These are phyloP conservation scores for Colletotrichum zoysiae DNA, from an alignment of 2,329 filamentous ascomycete species.

Conservation along the genomic window DNA sequence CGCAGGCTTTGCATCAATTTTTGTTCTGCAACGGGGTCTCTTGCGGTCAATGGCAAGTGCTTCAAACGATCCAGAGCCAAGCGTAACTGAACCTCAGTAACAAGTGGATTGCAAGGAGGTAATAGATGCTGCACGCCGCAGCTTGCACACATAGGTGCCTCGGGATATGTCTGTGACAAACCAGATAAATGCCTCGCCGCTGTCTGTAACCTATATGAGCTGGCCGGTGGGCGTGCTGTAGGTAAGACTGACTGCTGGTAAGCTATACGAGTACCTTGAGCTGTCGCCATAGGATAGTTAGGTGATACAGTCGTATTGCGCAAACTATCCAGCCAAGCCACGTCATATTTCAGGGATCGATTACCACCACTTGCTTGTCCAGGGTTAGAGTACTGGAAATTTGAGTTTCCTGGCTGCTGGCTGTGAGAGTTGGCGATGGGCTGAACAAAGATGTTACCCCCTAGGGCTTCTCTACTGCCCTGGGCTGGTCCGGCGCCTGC, in stretches of 20 bases:
- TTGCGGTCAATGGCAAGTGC: constrained; percentile 20
- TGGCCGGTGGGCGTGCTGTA: neutral
- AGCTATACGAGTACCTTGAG: neutral
- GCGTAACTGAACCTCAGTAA: constrained; percentile 35
- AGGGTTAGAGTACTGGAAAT: neutral
- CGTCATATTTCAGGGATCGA: constrained; percentile 16
- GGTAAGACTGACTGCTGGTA: neutral
- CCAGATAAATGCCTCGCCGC: constrained; percentile 8
- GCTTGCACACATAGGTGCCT: constrained; percentile 20
- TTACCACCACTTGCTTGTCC: neutral
- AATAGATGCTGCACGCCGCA: constrained; percentile 32
- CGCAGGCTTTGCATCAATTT: constrained; percentile 27
- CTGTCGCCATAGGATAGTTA: neutral
- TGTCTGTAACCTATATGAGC: neutral
- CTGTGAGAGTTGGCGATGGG: constrained; percentile 9
- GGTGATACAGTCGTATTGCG: neutral
- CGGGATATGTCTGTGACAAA: constrained; percentile 25
- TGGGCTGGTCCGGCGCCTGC: constrained; percentile 2
- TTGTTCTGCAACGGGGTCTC: constrained; percentile 23
- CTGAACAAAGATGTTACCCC: neutral
- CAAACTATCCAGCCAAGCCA: constrained; percentile 29
- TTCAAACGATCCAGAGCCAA: constrained; percentile 38
- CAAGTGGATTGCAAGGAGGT: constrained; percentile 15
- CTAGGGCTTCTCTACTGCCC: neutral
- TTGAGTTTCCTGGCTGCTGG: constrained; percentile 2